Base-by-base conservation (phyloP, 208 protist genomes). In the Trypanosoma cruzi region DNA sequence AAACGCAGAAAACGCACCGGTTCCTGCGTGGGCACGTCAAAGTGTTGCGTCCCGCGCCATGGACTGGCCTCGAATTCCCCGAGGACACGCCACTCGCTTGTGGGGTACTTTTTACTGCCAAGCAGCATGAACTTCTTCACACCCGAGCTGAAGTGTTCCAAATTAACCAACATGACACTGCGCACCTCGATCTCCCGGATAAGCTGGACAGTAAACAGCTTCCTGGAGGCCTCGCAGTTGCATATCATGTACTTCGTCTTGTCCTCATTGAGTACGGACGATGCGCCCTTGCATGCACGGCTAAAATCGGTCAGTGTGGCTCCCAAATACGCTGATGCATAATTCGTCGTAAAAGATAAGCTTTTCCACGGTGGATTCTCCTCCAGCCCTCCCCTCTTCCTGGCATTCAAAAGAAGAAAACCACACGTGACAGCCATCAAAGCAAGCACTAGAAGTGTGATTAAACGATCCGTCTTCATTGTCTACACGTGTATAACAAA, bases 171-270 rank as follows among this genome's bases (percentile, higher is more conserved):
- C 3, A 62, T 69, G 32, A 84, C 32, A 31, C 68, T 68, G 34
- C 64, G 67, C 46, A 84, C 68, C 53, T 74, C 73, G 29, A 84
- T 78, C 20, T 69, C 73, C 36, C 79, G 79, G 32, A 80, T 71
- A 20, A 84, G 64, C 37, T 84, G 79, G 6, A 84, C 79, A 32
- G 73, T 75, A 28, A 84, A 80, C 18, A 69, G 48, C 44, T 84
- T 84, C 32, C 64, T 24, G 22, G 22, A 0, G 26, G 64, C 69
- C 26, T 60, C 52, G 31, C 79, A 84, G 1, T 58, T 44, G 42
- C 73, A 79, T 37, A 84, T 64, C 79, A 84, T 80, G 56, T 84
- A 84, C 44, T 76, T 80, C 24, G 80, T 74, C 20, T 11, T 54
- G 44, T 80, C 73, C 5, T 84, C 74, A 55, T 64, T 76, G 4